Conservation (phyloP, 768 basidiomycete species). For the Rubroboletus pulcherrimus region DNA sequence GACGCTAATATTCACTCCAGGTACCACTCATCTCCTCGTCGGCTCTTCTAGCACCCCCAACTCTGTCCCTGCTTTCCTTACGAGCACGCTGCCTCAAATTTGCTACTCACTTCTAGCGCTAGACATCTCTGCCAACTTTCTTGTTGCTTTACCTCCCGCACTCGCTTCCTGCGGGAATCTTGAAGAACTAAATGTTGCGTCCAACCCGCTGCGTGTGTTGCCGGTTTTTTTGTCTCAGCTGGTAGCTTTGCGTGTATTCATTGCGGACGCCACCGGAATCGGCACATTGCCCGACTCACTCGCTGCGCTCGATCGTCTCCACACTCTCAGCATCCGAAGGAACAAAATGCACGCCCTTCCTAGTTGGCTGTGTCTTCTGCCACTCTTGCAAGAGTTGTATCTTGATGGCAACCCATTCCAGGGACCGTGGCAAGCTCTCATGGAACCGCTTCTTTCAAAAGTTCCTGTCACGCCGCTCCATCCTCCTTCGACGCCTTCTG, state of each 20-base stretch:
- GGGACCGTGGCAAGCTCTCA: conserved; percentile 86
- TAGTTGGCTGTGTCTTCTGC: conserved; percentile 92
- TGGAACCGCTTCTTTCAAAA: conserved; percentile 77
- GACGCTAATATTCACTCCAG: conserved; percentile 37
- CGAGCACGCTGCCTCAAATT: conserved; percentile 66
- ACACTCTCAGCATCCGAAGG: conserved; percentile 83
- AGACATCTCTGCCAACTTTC: conserved; percentile 88
- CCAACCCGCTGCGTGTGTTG: conserved; percentile 88
- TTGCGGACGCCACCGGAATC: conserved; percentile 89
- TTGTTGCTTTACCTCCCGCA: conserved; percentile 77
- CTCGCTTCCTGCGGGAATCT: conserved; percentile 77
- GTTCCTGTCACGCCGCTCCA: conserved; percentile 56
- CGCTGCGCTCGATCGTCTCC: conserved; percentile 69
- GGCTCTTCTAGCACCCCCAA: conserved; percentile 77
- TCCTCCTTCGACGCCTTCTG: conserved; percentile 62
- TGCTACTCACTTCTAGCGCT: conserved; percentile 79
- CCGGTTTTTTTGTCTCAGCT: conserved; percentile 83
- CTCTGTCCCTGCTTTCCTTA: conserved; percentile 72
- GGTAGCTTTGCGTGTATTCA: conserved; percentile 75
- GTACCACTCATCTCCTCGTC: conserved; percentile 90
- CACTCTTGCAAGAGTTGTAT: conserved; percentile 76
- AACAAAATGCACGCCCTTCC: conserved; percentile 89
- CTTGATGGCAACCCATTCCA: conserved; percentile 98
- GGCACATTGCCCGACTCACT: conserved; percentile 71
- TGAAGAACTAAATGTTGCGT: conserved; percentile 91